A percentile compares a stretch with the other conserved stretches of the same genome.
Evolutionary conservation across 2,329 filamentous ascomycete genomes (phyloP).

Genomic region (Aspergillus luchuensis): DNA sequence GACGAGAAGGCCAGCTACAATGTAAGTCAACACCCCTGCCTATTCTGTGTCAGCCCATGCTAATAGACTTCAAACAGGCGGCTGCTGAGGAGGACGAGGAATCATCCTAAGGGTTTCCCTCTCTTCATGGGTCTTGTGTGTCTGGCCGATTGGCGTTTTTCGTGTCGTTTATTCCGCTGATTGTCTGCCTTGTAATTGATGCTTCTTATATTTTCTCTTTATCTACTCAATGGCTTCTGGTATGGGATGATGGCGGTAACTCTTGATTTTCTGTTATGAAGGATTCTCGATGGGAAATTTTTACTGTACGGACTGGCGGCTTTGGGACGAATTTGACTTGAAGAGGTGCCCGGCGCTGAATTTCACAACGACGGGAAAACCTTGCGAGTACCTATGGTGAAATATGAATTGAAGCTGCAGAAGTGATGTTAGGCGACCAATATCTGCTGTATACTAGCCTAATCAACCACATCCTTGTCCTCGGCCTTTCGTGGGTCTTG

Average conservation of each 20-base stretch:
- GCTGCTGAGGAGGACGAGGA: conserved; percentile 61
- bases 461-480: conserved; percentile 25
- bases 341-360: conserved; percentile 27
- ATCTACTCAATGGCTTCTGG: conserved; percentile 37
- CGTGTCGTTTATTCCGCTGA: conserved; percentile 36
- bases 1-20: conserved; percentile 95
- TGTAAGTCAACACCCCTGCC: conserved; percentile 56
- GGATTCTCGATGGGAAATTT: conserved; percentile 35
- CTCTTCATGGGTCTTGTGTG: conserved; percentile 25
- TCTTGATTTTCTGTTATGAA: conserved; percentile 34
- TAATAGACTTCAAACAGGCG: conserved; percentile 46
- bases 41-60: background rate
- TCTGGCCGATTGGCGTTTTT: conserved; percentile 38
- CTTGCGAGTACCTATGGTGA: conserved; percentile 23
- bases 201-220: conserved; percentile 32
- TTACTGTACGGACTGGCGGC: conserved; percentile 30
- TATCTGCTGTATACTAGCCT: conserved; percentile 33
- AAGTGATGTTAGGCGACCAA: conserved; percentile 22
- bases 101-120: conserved; percentile 35
- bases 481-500: conserved; percentile 4
- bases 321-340: conserved; percentile 34
- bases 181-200: conserved; percentile 34
- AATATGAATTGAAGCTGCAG: conserved; percentile 26
- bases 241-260: conserved; percentile 37
- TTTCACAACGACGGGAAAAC: conserved; percentile 20